Base-by-base conservation (phyloP, 305 asterid genomes). In the Fraxinus xanthoxyloides region DNA sequence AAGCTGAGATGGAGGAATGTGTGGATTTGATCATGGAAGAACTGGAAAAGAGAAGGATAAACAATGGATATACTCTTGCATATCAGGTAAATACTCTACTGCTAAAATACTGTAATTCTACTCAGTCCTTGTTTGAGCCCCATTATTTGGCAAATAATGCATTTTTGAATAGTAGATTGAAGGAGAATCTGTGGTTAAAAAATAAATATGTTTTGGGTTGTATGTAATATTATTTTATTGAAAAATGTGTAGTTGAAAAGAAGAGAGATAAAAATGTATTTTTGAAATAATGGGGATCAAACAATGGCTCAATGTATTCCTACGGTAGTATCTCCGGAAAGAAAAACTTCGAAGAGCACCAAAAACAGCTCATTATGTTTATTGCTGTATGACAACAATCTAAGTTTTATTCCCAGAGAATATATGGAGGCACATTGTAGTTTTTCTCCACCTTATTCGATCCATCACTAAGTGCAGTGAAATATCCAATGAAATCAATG, bases 1-100 rank as follows among this genome's bases (percentile, higher is more conserved):
- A 95, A 87, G 98, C 98, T 77, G 99, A 95, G 90, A 95, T 95
- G 99, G 98, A 95, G 92, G 98, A 95, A 92, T 95, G 99, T 76
- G 96, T 95, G 75, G 99, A 95, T 90, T 90, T 94, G 87, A 95
- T 95, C 82, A 95, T 94, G 98, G 99, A 95, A 90, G 99, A 95
- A 90, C 90, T 95, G 77, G 99, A 95, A 87, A 88, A 84, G 85
- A 89, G 98, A 87, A 85, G 67, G 86, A 79, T 91, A 84, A 82
- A 85, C 82, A 95, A 95, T 79, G 84, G 86, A 76, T 95, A 91
- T 84, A 95, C 97, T 46, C 97, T 95, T 86, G 99, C 99, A 72
- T 95, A 95, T 93, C 99, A 95, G 98, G 99, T 95, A 56, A 23
- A 24, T 65, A 9, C 69, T 75, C 38, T 35, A 31, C 81, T 63